These are phyloP conservation scores for Endothia cerciana DNA, from an alignment of 2,329 filamentous ascomycete species.

Conservation along the genomic window DNA sequence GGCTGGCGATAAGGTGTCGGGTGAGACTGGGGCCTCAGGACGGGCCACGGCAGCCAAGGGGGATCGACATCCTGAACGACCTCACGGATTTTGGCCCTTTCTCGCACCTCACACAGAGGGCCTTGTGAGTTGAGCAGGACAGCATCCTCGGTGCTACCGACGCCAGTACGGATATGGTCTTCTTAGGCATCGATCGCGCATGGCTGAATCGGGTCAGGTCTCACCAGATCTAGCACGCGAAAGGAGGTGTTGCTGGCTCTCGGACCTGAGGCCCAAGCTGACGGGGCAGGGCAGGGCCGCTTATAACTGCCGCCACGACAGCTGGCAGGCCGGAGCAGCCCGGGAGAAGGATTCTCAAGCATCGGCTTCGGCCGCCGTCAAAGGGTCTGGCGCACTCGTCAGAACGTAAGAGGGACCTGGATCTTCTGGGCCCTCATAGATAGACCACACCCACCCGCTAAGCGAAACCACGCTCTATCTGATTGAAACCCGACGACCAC, in stretches of 20 bases:
- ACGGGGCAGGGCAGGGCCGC: not conserved
- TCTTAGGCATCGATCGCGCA: conserved; percentile 29
- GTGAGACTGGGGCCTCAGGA: conserved; percentile 6
- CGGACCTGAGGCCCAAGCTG: not conserved
- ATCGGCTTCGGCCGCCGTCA: not conserved
- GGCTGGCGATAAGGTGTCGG: conserved; percentile 9
- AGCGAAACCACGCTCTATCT: not conserved
- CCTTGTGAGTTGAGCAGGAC: conserved; percentile 19
- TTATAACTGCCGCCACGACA: conserved; percentile 5
- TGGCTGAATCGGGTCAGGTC: conserved; percentile 27
- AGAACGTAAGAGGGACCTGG: not conserved
- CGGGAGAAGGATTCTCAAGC: not conserved
- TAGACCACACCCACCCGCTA: not conserved
- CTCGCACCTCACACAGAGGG: conserved; percentile 5
- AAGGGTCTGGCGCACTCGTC: not conserved
- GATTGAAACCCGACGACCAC: not conserved
- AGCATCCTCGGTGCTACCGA: conserved; percentile 27
- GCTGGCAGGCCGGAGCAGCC: conserved; percentile 23
- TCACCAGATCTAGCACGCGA: conserved; percentile 27
- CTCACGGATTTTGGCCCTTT: conserved; percentile 7
- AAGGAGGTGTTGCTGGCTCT: conserved; percentile 3
- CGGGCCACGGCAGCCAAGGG: conserved; percentile 12
- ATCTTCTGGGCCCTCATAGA: not conserved
- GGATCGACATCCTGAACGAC: not conserved
- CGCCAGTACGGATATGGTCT: conserved; percentile 22